These are phyloP conservation scores for Fusarium nanum DNA, from an alignment of 2,329 filamentous ascomycete species.

Conservation along the genomic window DNA sequence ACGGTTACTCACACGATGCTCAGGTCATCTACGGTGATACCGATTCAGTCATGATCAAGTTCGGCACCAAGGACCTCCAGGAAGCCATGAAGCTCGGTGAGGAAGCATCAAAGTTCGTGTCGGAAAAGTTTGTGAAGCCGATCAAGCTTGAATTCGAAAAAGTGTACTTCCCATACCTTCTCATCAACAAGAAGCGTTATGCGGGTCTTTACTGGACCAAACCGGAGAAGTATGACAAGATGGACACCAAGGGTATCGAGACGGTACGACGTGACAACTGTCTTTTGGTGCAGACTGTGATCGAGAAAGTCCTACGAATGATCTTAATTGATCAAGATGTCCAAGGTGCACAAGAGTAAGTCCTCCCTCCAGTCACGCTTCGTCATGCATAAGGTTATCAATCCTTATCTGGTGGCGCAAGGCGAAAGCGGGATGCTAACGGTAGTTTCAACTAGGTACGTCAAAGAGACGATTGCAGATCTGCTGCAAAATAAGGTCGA, in stretches of 20 bases:
- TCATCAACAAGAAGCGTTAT: constrained; percentile 99
- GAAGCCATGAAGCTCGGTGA: constrained; percentile 96
- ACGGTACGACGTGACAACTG: constrained; percentile 98
- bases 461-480: constrained; percentile 95
- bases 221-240: constrained; percentile 95
- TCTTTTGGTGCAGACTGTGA: constrained; percentile 92
- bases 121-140: constrained; percentile 91
- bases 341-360: constrained; percentile 91
- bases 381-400: constrained; percentile 20
- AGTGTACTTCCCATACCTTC: constrained; percentile 95
- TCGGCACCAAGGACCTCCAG: constrained; percentile 86
- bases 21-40: constrained; percentile 99
- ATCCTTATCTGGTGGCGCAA: constrained; percentile 9
- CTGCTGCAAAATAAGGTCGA: constrained; percentile 97
- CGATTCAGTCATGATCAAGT: constrained; percentile 99
- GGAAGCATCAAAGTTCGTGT: constrained; percentile 89
- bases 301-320: constrained; percentile 95
- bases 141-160: constrained; percentile 99
- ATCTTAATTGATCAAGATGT: constrained; percentile 94
- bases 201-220: constrained; percentile 98
- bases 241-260: constrained; percentile 99
- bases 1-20: constrained; percentile 93
- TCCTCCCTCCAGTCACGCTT: constrained; percentile 37
- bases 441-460: constrained; percentile 72
- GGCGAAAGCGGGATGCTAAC: constrained; percentile 47